A percentile compares a stretch with the other conserved stretches of the same genome.
Conservation (phyloP, 164 flowering plant species). For the Macadamia integrifolia region DNA sequence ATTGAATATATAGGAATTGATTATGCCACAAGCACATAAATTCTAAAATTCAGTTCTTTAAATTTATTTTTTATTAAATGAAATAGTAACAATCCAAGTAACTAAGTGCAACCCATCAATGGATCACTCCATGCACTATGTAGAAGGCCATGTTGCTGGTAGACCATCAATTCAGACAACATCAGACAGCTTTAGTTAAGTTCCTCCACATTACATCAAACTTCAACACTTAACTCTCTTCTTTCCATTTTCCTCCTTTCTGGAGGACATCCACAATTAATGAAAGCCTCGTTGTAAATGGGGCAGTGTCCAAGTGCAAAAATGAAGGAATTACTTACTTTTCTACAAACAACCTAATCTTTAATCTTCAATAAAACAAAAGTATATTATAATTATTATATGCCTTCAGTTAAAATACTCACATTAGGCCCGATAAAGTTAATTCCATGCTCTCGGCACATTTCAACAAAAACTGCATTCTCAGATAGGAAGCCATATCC, state of each 20-base stretch:
- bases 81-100: background rate
- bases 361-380: slow-evolving; percentile 2
- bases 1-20: background rate
- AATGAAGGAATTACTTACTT: too few relatives aligned
- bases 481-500: slow-evolving; percentile 99
- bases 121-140: background rate
- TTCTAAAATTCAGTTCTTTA: background rate
- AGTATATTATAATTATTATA: background rate
- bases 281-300: background rate
- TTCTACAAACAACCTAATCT: background rate
- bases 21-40: background rate
- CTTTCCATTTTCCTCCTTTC: too few relatives aligned
- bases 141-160: background rate
- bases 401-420: slow-evolving; percentile 21
- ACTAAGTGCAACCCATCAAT: background rate
- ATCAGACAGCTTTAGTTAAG: background rate
- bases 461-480: slow-evolving; percentile 94
- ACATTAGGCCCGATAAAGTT: slow-evolving; percentile 99
- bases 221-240: too few relatives aligned
- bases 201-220: background rate
- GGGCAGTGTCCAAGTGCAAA: too few relatives aligned
- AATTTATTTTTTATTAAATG: background rate
- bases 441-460: slow-evolving; percentile 93
- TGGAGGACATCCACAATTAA: too few relatives aligned
- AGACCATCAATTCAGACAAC: background rate